Conservation (phyloP, 2,329 filamentous ascomycete species). For the Coniochaeta sp. region DNA sequence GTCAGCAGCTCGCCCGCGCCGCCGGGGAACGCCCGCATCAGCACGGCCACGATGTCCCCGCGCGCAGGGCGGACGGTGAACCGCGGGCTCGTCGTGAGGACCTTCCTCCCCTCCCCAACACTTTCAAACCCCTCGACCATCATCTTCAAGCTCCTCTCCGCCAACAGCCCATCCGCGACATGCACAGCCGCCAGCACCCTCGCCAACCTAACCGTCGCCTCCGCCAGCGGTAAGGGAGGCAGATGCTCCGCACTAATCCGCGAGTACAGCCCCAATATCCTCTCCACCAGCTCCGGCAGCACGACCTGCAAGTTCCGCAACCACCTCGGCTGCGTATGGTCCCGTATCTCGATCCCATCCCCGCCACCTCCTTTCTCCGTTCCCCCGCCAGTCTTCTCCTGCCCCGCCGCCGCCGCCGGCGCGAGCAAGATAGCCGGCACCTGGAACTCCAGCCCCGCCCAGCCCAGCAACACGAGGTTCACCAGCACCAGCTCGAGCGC, state of each 20-base stretch:
- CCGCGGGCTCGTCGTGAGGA: slow-evolving; percentile 44
- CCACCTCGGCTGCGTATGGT: slow-evolving; percentile 41
- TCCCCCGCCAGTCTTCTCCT: slow-evolving; percentile 37
- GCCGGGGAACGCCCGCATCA: slow-evolving; percentile 66
- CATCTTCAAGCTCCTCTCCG: slow-evolving; percentile 52
- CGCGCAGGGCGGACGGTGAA: slow-evolving; percentile 50
- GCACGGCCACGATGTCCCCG: slow-evolving; percentile 54
- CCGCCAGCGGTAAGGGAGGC: slow-evolving; percentile 63
- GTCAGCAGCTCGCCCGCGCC: slow-evolving; percentile 60
- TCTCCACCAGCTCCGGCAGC: slow-evolving; percentile 67
- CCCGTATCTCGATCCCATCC: slow-evolving; percentile 30
- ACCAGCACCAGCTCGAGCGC: slow-evolving; percentile 82
- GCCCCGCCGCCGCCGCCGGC: slow-evolving; percentile 18
- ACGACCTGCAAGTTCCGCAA: slow-evolving; percentile 48
- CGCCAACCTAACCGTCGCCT: slow-evolving; percentile 66
- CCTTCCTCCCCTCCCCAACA: slow-evolving; percentile 43
- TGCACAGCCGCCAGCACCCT: slow-evolving; percentile 64
- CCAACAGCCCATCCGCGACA: slow-evolving; percentile 55
- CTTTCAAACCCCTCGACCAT: slow-evolving; percentile 61
- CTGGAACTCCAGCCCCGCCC: slow-evolving; percentile 77
- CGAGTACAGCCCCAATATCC: slow-evolving; percentile 67
- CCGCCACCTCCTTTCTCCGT: slow-evolving; percentile 18
- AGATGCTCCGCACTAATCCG: slow-evolving; percentile 63
- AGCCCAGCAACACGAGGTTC: slow-evolving; percentile 75
- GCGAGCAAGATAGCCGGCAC: slow-evolving; percentile 53